These are phyloP conservation scores for Trametes versicolor DNA, from an alignment of 1,284 basidiomycete species.

Conservation along the genomic window DNA sequence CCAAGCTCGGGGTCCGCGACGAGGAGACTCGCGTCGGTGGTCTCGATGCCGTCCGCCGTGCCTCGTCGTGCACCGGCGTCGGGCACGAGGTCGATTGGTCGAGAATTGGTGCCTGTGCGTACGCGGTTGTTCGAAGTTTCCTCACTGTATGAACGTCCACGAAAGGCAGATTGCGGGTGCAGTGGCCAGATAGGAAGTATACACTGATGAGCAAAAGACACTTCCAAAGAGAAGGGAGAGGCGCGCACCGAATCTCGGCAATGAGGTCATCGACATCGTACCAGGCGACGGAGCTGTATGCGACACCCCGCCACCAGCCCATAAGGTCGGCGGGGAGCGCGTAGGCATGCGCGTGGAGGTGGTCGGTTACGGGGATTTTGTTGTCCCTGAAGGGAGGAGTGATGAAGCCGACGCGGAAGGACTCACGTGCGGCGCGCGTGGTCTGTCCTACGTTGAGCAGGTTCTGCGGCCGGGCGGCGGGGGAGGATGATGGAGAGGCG, in stretches of 20 bases:
- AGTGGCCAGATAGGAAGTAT: no score
- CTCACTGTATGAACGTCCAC: slow-evolving; percentile 54
- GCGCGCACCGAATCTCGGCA: slow-evolving; percentile 76
- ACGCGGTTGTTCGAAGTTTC: slow-evolving; percentile 78
- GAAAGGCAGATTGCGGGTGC: background rate
- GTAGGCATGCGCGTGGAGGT: slow-evolving; percentile 79
- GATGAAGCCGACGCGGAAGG: slow-evolving; percentile 76
- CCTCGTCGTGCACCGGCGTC: slow-evolving; percentile 73
- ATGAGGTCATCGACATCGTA: slow-evolving; percentile 80
- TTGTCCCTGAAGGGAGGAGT: slow-evolving; percentile 77
- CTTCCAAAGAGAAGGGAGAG: slow-evolving; percentile 11
- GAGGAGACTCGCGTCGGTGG: slow-evolving; percentile 61
- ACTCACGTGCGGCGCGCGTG: slow-evolving; percentile 26
- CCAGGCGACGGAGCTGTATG: slow-evolving; percentile 75
- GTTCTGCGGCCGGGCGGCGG: slow-evolving; percentile 24
- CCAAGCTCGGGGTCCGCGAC: slow-evolving; percentile 57
- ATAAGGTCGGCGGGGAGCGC: slow-evolving; percentile 68
- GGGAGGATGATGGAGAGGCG: slow-evolving; percentile 42
- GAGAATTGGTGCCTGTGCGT: slow-evolving; percentile 68
- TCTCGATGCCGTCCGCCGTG: slow-evolving; percentile 71
- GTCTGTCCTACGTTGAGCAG: slow-evolving; percentile 14
- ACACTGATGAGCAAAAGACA: background rate
- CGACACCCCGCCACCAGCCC: slow-evolving; percentile 77
- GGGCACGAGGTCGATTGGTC: slow-evolving; percentile 75
- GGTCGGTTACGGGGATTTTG: slow-evolving; percentile 80